Conservation (phyloP, 352 stramenopile species). For the Pythium periplocum region DNA sequence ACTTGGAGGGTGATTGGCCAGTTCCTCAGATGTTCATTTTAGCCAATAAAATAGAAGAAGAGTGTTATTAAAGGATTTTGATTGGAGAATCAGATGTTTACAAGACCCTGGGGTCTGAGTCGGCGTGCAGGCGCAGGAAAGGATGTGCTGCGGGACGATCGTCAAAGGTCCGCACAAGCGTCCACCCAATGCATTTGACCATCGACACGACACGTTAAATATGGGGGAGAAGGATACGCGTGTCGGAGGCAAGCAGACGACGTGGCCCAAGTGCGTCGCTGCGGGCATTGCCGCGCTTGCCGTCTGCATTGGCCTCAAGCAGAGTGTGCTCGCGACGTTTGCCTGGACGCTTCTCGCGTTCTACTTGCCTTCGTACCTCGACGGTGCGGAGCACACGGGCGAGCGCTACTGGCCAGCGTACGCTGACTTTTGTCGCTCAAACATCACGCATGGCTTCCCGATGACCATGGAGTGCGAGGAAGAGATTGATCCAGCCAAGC, state of each 20-base stretch:
- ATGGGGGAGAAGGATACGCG: too few relatives aligned
- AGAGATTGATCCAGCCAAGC: conserved; percentile 43
- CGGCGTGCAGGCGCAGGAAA: too few relatives aligned
- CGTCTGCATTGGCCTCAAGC: conserved; percentile 8
- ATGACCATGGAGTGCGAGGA: conserved; percentile 71
- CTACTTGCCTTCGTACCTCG: conserved; percentile 26
- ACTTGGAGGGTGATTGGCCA: too few relatives aligned
- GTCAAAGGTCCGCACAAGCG: too few relatives aligned
- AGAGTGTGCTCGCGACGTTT: conserved; percentile 8
- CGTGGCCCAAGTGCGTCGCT: conserved; percentile 18
- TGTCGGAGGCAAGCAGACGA: conserved; percentile 9
- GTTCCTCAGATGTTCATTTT: too few relatives aligned
- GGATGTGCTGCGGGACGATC: too few relatives aligned
- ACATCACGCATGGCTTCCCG: conserved; percentile 27
- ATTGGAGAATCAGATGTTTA: too few relatives aligned
- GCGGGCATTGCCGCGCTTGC: conserved; percentile 15
- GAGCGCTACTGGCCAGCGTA: conserved; percentile 24
- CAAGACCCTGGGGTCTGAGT: too few relatives aligned
- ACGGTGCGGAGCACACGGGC: conserved; percentile 20
- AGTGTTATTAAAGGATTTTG: too few relatives aligned
- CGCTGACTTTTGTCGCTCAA: conserved; percentile 2
- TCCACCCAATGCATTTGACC: too few relatives aligned
- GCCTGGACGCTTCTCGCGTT: conserved; percentile 15
- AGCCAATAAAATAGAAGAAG: too few relatives aligned
- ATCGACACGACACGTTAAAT: too few relatives aligned